Base-by-base conservation (phyloP, 1,284 basidiomycete species). In the Cutaneotrichosporon cyanovorans region DNA sequence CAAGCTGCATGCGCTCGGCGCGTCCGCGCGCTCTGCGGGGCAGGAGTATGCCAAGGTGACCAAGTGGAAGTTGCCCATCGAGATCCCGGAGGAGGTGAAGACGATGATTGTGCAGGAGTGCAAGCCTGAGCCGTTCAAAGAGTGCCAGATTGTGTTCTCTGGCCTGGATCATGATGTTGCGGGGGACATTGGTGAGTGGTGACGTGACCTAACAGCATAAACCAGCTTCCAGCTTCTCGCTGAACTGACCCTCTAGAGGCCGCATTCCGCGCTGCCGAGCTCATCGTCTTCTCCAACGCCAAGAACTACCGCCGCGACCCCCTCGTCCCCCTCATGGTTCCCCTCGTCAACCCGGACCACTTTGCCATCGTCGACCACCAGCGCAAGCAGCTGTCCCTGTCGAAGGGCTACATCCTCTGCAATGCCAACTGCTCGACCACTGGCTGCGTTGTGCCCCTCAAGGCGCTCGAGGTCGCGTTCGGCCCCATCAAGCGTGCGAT, bases 351-450 rank as follows among this genome's bases (percentile, higher is more conserved):
- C 74, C 77, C 89, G 0, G 76, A 76, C 7, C 95, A 99, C 71
- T 76, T 97, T 42, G 75, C 80, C 54, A 88, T 98, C 65, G 76
- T 98, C 59, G 78, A 79, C 0, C 83, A 90, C 64, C 95, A 98
- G 73, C 83, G 78, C 51, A 65, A 80, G 10, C 71, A 80, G 18
- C 83, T 85, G 56, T 80, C 82, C 0, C 78, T 91, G 11, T 76
- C 79, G 48, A 86, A 83, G 59, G 95, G 95, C 3, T 98, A 90
- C 77, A 93, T 99, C 68, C 84, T 98, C 55, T 93, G 90, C 48
- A 99, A 99, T 70, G 95, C 95, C 58, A 98, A 98, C 75, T 98
- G 95, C 75, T 88, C 89, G 30, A 97, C 95, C 15, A 99, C 95
- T 2, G 93, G 86, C 21, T 78, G 87, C 55, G 90, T 95, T 53